phyloP scores from a whole-genome alignment of 148 eudicot species.

The Nepenthes mirabilis region DNA sequence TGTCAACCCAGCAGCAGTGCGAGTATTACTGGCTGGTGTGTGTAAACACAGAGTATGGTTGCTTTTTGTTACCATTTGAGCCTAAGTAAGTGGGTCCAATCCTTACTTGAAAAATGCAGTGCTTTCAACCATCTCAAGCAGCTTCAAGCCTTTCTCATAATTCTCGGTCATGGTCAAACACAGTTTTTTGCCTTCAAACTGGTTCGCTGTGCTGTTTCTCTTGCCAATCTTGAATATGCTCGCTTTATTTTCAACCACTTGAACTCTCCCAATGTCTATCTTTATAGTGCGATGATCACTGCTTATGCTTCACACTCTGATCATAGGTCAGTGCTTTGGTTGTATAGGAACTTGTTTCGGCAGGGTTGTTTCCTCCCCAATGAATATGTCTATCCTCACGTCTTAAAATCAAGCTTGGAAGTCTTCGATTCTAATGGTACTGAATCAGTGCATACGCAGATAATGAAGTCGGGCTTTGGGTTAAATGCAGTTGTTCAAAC shows the following conservation, averaged over 20 bases:
- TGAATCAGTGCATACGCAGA: slow-evolving; percentile 57
- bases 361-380: too few species aligned
- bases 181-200: slow-evolving; percentile 59
- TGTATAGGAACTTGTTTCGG: slow-evolving; percentile 21
- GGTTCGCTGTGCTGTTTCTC: slow-evolving; percentile 35
- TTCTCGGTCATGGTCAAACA: slow-evolving; percentile 46
- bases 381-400: too few species aligned
- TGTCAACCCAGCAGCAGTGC: too few species aligned
- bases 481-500: slow-evolving; percentile 63
- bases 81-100: slow-evolving; percentile 6
- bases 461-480: slow-evolving; percentile 47
- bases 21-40: too few species aligned
- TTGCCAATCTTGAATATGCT: slow-evolving; percentile 41
- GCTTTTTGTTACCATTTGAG: neutral
- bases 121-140: slow-evolving; percentile 41
- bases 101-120: slow-evolving; percentile 13
- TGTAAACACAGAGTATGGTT: slow-evolving; percentile 1
- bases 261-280: slow-evolving; percentile 42
- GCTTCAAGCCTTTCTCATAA: slow-evolving; percentile 44
- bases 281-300: slow-evolving; percentile 61
- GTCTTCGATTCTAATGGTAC: slow-evolving; percentile 14
- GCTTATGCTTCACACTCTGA: slow-evolving; percentile 34
- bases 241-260: slow-evolving; percentile 34
- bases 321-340: slow-evolving; percentile 13
- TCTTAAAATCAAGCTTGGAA: too few species aligned